These are phyloP conservation scores for Penicillium taxi DNA, from an alignment of 495 filamentous ascomycete species.

Conservation along the genomic window DNA sequence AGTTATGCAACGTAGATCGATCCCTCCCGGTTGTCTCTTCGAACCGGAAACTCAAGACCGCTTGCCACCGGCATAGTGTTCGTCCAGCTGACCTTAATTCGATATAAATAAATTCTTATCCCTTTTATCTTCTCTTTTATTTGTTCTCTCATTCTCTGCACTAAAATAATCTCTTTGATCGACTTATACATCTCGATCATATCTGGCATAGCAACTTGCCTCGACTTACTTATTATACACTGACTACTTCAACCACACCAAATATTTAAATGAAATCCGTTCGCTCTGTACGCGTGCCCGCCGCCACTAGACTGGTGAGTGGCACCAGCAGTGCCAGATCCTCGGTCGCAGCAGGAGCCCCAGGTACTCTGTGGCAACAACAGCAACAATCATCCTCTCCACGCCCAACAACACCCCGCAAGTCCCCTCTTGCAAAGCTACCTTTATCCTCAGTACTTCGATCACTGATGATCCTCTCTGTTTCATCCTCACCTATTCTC, in stretches of 20 bases:
- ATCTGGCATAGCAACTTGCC: too few species aligned
- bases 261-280: slow-evolving; percentile 23
- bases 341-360: slow-evolving; percentile 21
- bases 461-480: slow-evolving; percentile 65
- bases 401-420: slow-evolving; percentile 13
- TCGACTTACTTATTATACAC: too few species aligned
- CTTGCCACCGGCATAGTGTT: too few species aligned
- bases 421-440: slow-evolving; percentile 59
- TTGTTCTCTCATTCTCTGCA: too few species aligned
- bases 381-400: slow-evolving; percentile 12
- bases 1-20: too few species aligned
- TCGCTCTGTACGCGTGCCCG: slow-evolving; percentile 25
- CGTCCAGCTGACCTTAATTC: too few species aligned
- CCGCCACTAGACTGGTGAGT: slow-evolving; percentile 26
- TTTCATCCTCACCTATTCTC: slow-evolving; percentile 71
- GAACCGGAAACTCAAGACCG: too few species aligned
- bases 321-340: slow-evolving; percentile 34
- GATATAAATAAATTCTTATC: too few species aligned
- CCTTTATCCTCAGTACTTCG: slow-evolving; percentile 68
- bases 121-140: too few species aligned
- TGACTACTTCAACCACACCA: background rate
- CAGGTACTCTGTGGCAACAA: slow-evolving; percentile 21
- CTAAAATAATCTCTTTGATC: too few species aligned
- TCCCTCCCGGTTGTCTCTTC: too few species aligned
- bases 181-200: too few species aligned